Evolutionary conservation across 495 filamentous ascomycete genomes (phyloP).

Genomic region (Penicillium cataractarum): DNA sequence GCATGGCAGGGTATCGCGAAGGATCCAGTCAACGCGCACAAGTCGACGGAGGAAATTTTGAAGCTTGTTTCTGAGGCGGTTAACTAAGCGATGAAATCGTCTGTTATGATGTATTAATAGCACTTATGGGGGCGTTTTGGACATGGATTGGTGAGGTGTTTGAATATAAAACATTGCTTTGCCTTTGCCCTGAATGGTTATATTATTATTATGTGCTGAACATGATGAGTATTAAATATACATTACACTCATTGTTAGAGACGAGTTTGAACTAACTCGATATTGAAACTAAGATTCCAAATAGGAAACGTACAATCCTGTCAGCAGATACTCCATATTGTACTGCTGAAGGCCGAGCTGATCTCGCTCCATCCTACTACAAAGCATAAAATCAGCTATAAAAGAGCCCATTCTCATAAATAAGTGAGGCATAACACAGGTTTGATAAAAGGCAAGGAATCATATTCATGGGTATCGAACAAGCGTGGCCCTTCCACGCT

Average conservation of each 20-base stretch:
- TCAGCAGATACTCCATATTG: too few relatives aligned
- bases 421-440: background rate
- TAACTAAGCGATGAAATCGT: slow-evolving; percentile 9
- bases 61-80: slow-evolving; percentile 66
- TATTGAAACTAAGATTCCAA: too few relatives aligned
- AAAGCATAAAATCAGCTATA: background rate
- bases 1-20: slow-evolving; percentile 86
- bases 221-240: too few relatives aligned
- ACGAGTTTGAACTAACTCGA: too few relatives aligned
- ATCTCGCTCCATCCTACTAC: background rate
- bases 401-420: background rate
- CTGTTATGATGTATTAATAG: slow-evolving; percentile 19
- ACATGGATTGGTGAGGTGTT: slow-evolving; percentile 13
- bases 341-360: too few relatives aligned
- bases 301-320: too few relatives aligned
- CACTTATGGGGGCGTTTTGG: slow-evolving; percentile 16
- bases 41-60: slow-evolving; percentile 77
- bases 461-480: slow-evolving; percentile 44
- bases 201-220: background rate
- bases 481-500: slow-evolving; percentile 26
- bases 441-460: slow-evolving; percentile 17
- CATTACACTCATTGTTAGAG: too few relatives aligned
- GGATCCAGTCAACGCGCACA: slow-evolving; percentile 76
- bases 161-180: background rate
- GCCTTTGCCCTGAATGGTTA: background rate